phyloP scores from a whole-genome alignment of 1,284 basidiomycete species.

The Ceratobasidium papillatum region DNA sequence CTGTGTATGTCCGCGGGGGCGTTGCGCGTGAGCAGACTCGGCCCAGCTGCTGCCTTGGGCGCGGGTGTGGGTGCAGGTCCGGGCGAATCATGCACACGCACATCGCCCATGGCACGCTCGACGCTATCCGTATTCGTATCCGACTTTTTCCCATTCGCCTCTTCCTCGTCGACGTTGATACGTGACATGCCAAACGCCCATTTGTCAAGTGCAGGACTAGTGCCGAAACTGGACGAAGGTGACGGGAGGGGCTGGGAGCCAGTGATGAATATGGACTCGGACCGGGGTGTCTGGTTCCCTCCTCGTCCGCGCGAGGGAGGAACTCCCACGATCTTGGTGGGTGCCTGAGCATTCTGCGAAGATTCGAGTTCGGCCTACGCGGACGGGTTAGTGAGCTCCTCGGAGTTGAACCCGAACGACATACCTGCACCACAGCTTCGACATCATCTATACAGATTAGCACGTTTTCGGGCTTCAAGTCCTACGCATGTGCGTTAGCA shows the following conservation, averaged over 20 bases:
- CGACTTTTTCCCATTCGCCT: conserved; percentile 60
- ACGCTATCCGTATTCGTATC: conserved; percentile 28
- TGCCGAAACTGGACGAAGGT: conserved; percentile 77
- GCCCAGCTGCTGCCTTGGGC: conserved; percentile 6
- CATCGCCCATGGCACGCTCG: conserved; percentile 30
- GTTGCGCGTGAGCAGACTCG: conserved; percentile 33
- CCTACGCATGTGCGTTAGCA: conserved; percentile 52
- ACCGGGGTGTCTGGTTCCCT: conserved; percentile 96
- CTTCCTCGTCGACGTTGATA: conserved; percentile 71
- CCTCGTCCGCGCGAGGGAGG: conserved; percentile 94
- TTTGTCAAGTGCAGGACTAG: conserved; percentile 85
- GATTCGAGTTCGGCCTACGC: conserved; percentile 45
- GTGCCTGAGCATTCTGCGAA: conserved; percentile 57
- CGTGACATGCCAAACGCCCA: conserved; percentile 92
- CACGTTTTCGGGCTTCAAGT: conserved; percentile 98
- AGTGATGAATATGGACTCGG: conserved; percentile 89
- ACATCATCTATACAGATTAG: conserved; percentile 98
- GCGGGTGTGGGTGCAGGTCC: conserved; percentile 5
- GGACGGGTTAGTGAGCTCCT: neutral
- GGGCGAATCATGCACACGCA: conserved; percentile 22
- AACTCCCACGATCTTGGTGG: conserved; percentile 88
- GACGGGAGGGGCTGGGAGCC: conserved; percentile 91
- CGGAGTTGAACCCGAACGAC: neutral
- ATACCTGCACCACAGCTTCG: conserved; percentile 82
- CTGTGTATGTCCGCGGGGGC: conserved; percentile 23